A percentile compares a stretch with the other conserved stretches of the same genome.
Evolutionary conservation across 805 yeast genomes (phyloP).

Genomic region (Kregervanrija fluxuum): DNA sequence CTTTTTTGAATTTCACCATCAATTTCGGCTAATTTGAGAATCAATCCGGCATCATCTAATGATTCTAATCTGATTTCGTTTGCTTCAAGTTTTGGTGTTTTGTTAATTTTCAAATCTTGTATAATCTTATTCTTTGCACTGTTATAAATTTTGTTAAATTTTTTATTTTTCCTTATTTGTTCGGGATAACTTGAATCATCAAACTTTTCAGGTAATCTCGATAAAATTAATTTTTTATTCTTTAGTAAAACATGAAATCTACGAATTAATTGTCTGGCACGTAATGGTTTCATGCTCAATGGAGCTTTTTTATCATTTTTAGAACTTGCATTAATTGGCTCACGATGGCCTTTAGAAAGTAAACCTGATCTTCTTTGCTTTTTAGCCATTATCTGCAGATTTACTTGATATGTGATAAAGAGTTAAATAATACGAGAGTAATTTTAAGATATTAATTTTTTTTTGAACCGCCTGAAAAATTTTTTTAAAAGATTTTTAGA

Average conservation of each 20-base stretch:
- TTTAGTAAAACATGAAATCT: slow-evolving; percentile 68
- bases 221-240: slow-evolving; percentile 36
- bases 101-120: slow-evolving; percentile 17
- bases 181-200: slow-evolving; percentile 10
- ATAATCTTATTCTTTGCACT: slow-evolving; percentile 6
- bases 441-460: not conserved
- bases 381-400: not conserved
- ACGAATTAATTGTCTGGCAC: slow-evolving; percentile 70
- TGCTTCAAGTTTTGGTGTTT: slow-evolving; percentile 12
- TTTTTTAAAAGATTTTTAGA: not conserved
- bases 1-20: slow-evolving; percentile 52
- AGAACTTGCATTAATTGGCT: not conserved
- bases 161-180: slow-evolving; percentile 6
- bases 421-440: too few relatives aligned
- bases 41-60: slow-evolving; percentile 10
- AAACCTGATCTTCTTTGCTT: slow-evolving; percentile 19
- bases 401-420: too few relatives aligned
- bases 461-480: slow-evolving; percentile 3
- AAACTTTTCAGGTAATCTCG: slow-evolving; percentile 3
- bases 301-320: slow-evolving; percentile 23
- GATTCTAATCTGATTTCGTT: slow-evolving; percentile 9
- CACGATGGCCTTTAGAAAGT: not conserved
- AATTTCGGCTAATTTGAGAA: slow-evolving; percentile 40
- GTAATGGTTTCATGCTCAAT: slow-evolving; percentile 51
- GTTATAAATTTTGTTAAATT: slow-evolving; percentile 6